Evolutionary conservation across 352 stramenopile species (phyloP).

Genomic region (Elongisporangium undulatum): DNA sequence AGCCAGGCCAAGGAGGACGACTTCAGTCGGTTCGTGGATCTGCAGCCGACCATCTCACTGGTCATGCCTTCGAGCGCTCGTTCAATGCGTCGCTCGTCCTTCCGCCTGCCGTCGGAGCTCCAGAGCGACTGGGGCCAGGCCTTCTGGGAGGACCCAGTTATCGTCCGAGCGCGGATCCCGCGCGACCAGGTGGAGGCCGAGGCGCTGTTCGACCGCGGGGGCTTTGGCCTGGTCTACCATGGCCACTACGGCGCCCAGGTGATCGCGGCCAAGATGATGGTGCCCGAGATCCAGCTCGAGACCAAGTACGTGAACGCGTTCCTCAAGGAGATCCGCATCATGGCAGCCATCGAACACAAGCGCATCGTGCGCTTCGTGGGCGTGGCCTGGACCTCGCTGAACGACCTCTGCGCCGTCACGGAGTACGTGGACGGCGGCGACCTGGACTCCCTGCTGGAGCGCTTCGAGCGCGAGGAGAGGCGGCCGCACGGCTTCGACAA

Average conservation of each 20-base stretch:
- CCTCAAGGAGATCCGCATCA: constrained; percentile 41
- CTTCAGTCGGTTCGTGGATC: not conserved
- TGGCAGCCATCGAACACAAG: constrained; percentile 30
- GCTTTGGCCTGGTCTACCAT: constrained; percentile 47
- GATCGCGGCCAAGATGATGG: constrained; percentile 55
- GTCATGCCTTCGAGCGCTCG: not conserved
- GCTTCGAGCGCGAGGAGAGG: constrained; percentile 19
- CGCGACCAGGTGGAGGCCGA: constrained; percentile 35
- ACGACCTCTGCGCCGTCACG: constrained; percentile 28
- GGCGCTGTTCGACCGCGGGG: constrained; percentile 37
- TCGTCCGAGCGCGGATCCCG: constrained; percentile 35
- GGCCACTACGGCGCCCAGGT: constrained; percentile 36
- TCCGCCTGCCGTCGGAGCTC: not conserved
- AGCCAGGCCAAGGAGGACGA: not conserved
- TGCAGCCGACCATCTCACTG: not conserved
- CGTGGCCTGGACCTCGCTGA: constrained; percentile 44
- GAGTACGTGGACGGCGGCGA: constrained; percentile 48
- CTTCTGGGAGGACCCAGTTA: constrained; percentile 34
- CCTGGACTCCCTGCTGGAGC: constrained; percentile 24
- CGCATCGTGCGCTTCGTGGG: constrained; percentile 40
- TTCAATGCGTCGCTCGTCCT: not conserved
- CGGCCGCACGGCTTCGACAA: constrained; percentile 26
- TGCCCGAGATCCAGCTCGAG: constrained; percentile 24
- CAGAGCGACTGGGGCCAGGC: not conserved
- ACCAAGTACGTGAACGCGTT: constrained; percentile 34